Percentiles rank a stretch among this genome's conserved stretches.
Evolutionary conservation across 192 early-diverging fungal species (phyloP).

Genomic region (Chytriomyces hyalinus): DNA sequence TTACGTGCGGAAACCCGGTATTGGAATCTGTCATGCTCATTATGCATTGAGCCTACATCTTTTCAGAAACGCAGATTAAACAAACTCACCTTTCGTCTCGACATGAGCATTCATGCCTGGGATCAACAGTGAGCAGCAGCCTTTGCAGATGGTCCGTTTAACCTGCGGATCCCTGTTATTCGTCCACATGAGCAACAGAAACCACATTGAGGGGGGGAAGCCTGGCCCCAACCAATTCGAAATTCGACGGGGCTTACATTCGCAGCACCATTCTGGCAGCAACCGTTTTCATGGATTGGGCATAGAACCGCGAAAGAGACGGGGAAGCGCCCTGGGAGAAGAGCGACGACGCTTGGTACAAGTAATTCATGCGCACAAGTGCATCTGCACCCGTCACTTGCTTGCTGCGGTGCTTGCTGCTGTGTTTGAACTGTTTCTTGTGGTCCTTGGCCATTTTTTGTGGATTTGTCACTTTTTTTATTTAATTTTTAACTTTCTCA

Average conservation of each 20-base stretch:
- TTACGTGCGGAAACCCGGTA: too few relatives aligned
- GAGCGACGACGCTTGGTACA: conserved; percentile 60
- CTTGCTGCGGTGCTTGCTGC: background rate
- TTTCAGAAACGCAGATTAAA: background rate
- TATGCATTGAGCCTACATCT: background rate
- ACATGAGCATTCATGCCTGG: conserved; percentile 56
- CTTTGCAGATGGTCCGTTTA: conserved; percentile 61
- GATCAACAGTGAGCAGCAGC: conserved; percentile 59
- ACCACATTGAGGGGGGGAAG: background rate
- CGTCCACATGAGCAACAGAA: background rate
- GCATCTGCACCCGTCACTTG: conserved; percentile 42
- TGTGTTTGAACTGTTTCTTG: background rate
- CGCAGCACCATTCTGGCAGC: conserved; percentile 59
- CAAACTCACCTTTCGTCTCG: conserved; percentile 46
- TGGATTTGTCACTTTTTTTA: background rate
- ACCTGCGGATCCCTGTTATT: conserved; percentile 56
- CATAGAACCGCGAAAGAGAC: conserved; percentile 54
- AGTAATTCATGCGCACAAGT: conserved; percentile 68
- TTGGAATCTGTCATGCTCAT: background rate
- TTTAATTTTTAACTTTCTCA: too few relatives aligned
- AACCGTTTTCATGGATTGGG: conserved; percentile 53
- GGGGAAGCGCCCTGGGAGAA: background rate
- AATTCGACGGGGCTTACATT: conserved; percentile 44
- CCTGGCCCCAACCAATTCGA: background rate
- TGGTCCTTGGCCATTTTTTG: background rate